Evolutionary conservation across 2,329 filamentous ascomycete species (phyloP).

Genomic region (Microsporum audouinii): DNA sequence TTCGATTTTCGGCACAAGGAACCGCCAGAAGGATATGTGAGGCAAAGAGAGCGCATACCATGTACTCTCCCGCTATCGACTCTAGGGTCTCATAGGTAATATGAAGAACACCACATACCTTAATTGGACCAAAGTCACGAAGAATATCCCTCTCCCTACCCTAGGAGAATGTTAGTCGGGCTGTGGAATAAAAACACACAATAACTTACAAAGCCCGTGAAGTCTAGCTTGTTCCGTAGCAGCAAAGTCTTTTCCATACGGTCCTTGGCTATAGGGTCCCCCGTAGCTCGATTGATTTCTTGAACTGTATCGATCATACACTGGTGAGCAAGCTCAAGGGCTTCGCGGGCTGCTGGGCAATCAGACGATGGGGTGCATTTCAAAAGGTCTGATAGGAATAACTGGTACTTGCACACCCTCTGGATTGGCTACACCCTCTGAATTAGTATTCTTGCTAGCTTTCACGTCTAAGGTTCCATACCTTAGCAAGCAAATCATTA

Average conservation of each 20-base stretch:
- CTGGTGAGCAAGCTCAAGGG: slow-evolving; percentile 62
- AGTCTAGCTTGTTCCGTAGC: slow-evolving; percentile 68
- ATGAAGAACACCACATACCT: slow-evolving; percentile 71
- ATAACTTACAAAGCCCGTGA: slow-evolving; percentile 53
- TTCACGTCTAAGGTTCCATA: slow-evolving; percentile 26
- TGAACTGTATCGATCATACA: slow-evolving; percentile 62
- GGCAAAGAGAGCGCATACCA: slow-evolving; percentile 75
- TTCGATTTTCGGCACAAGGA: slow-evolving; percentile 50
- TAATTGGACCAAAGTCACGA: slow-evolving; percentile 66
- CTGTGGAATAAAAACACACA: not conserved
- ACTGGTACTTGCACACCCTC: slow-evolving; percentile 77
- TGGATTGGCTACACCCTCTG: slow-evolving; percentile 89
- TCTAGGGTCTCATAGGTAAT: slow-evolving; percentile 66
- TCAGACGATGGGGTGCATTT: slow-evolving; percentile 75
- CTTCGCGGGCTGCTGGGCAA: slow-evolving; percentile 70
- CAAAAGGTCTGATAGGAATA: slow-evolving; percentile 73
- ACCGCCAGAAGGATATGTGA: slow-evolving; percentile 67
- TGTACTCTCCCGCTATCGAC: slow-evolving; percentile 62
- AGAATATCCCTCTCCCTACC: slow-evolving; percentile 45
- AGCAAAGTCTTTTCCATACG: slow-evolving; percentile 72
- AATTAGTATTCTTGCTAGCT: slow-evolving; percentile 46
- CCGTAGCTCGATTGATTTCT: slow-evolving; percentile 74
- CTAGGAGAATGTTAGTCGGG: not conserved
- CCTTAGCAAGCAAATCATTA: slow-evolving; percentile 83
- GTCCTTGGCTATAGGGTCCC: slow-evolving; percentile 57